These are phyloP conservation scores for Xylaria polymorpha DNA, from an alignment of 2,329 filamentous ascomycete genomes.

Conservation along the genomic window DNA sequence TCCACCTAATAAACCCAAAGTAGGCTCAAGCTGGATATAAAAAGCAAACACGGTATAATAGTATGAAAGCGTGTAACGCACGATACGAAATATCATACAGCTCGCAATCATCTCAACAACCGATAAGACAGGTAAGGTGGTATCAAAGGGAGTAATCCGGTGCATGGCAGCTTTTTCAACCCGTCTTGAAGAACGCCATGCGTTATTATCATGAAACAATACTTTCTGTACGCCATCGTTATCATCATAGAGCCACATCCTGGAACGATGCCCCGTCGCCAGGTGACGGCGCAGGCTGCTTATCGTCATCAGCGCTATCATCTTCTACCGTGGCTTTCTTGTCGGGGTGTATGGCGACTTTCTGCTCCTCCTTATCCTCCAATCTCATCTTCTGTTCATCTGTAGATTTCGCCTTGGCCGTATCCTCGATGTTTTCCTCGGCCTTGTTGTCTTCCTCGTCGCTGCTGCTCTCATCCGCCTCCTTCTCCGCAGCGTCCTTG, in stretches of 20 bases:
- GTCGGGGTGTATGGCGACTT: constrained; percentile 61
- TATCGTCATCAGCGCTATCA: constrained; percentile 50
- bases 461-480: constrained; percentile 32
- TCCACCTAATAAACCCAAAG: constrained; percentile 7
- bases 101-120: constrained; percentile 12
- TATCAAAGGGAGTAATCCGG: constrained; percentile 19
- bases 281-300: constrained; percentile 60
- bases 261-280: constrained; percentile 71
- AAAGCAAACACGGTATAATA: constrained; percentile 9
- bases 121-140: constrained; percentile 15
- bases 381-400: constrained; percentile 68
- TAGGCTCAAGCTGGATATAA: constrained; percentile 8
- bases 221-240: constrained; percentile 16
- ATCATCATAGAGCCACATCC: constrained; percentile 67
- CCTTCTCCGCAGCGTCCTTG: constrained; percentile 40
- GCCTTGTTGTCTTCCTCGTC: constrained; percentile 47
- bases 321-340: constrained; percentile 50
- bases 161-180: constrained; percentile 23
- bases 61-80: constrained; percentile 4
- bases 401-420: constrained; percentile 44
- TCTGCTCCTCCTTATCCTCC: constrained; percentile 67
- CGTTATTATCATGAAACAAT: constrained; percentile 23
- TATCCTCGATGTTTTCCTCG: constrained; percentile 47
- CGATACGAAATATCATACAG: constrained; percentile 24
- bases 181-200: constrained; percentile 38